These are phyloP conservation scores for Yamadazyma triangularis DNA, from an alignment of 1,139 yeast species.

Conservation along the genomic window DNA sequence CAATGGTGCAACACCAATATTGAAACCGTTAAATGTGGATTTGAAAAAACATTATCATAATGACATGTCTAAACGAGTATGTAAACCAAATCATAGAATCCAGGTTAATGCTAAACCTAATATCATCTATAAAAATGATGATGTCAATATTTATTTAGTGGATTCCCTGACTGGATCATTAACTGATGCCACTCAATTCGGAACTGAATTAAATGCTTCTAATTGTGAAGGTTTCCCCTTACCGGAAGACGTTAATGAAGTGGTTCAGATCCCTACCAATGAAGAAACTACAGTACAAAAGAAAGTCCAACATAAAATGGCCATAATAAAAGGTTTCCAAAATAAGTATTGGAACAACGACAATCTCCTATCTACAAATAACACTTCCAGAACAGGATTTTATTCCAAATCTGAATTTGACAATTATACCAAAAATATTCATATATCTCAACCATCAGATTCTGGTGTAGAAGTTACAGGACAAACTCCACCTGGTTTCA, in stretches of 20 bases:
- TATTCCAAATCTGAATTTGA: conserved; percentile 28
- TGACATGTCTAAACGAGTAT: conserved; percentile 20
- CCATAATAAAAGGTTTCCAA: conserved; percentile 48
- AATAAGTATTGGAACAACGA: conserved; percentile 12
- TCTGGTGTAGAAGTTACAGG: conserved; percentile 14
- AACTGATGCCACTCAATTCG: conserved; percentile 70
- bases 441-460: conserved; percentile 8
- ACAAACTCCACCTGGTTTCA: conserved; percentile 2
- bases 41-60: neutral
- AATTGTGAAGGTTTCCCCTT: conserved; percentile 61
- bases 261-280: conserved; percentile 64
- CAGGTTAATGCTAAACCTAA: conserved; percentile 33
- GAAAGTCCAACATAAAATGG: conserved; percentile 38
- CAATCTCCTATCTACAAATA: neutral
- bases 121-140: conserved; percentile 27
- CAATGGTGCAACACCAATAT: neutral
- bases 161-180: conserved; percentile 64
- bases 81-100: conserved; percentile 38
- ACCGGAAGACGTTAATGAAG: conserved; percentile 55
- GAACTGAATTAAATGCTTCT: conserved; percentile 67
- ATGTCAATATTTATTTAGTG: conserved; percentile 47
- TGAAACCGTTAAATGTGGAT: neutral
- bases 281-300: conserved; percentile 16
- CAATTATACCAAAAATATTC: conserved; percentile 16
- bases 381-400: conserved; percentile 19